phyloP scores from a whole-genome alignment of 2,329 filamentous ascomycete species.

The Tolypocladium sp. region DNA sequence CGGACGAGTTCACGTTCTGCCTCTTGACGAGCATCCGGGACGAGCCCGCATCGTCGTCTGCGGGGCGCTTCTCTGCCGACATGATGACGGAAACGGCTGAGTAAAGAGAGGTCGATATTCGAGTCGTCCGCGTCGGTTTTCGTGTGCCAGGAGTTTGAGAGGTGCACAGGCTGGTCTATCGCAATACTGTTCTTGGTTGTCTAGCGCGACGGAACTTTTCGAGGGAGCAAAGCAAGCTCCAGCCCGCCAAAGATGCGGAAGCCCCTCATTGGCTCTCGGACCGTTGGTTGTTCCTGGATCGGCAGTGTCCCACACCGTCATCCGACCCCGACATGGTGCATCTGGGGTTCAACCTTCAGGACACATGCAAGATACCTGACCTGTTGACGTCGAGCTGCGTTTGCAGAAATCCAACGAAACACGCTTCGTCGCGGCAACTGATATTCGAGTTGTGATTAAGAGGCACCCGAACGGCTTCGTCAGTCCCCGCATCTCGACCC shows the following conservation, averaged over 20 bases:
- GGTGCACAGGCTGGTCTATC: background rate
- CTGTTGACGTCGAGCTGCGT: background rate
- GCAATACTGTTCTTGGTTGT: background rate
- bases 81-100: constrained; percentile 36
- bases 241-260: background rate
- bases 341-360: background rate
- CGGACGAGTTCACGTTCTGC: constrained; percentile 55
- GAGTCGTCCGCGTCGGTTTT: background rate
- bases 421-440: background rate
- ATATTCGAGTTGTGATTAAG: background rate
- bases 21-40: constrained; percentile 82
- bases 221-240: background rate
- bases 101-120: background rate
- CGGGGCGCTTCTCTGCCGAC: constrained; percentile 87
- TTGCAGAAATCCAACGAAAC: background rate
- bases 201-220: constrained; percentile 2
- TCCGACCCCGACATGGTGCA: background rate
- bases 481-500: background rate
- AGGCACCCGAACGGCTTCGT: background rate
- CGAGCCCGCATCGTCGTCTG: constrained; percentile 71
- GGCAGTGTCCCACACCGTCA: background rate
- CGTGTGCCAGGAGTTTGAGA: background rate
- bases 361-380: background rate
- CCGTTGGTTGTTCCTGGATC: constrained; percentile 23
- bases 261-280: constrained; percentile 20